Base-by-base conservation (phyloP, 177 flowering plant genomes). In the Vitis hybrid region DNA sequence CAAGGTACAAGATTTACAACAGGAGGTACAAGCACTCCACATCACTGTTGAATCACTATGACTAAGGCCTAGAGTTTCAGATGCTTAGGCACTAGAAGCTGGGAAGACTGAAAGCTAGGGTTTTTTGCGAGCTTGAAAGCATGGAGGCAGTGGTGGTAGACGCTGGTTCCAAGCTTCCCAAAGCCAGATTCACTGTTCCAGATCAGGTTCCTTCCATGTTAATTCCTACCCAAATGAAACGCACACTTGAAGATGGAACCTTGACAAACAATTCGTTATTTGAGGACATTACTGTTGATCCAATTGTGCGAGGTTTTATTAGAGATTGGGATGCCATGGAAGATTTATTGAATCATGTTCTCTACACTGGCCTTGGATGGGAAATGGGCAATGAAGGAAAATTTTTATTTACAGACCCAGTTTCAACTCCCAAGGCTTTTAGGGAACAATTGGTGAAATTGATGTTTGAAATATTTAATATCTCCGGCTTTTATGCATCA, bases 401-500 rank as follows among this genome's bases (percentile, higher is more conserved):
- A 1, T 1, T 96, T 72, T 75, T 96, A 54, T 92, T 96, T 70
- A 91, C 99, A 0, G 98, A 96, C 69, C 99, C 99, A 52, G 93
- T 96, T 63, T 83, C 75, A 30, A 90, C 97, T 54, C 98, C 99
- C 24, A 96, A 95, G 99, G 86, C 92, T 74, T 85, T 86, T 17
- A 84, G 92, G 77, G 99, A 96, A 75, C 94, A 85, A 63, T 69
- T 96, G 88, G 98, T 93, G 82, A 97, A 96, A 66, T 64, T 96
- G 91, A 88, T 96, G 93, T 96, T 96, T 87, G 99, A 96, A 77
- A 93, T 91, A 60, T 96, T 96, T 74, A 96, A 96, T 74, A 80
- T 96, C 68, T 88, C 97, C 1, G 98, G 97, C 56, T 96, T 96
- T 80, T 96, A 89, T 82, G 94, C 99, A 64, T 88, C 97, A 59